These are phyloP conservation scores for Triticum turgidum DNA, from an alignment of 176 grass and related monocot genomes.

Conservation along the genomic window DNA sequence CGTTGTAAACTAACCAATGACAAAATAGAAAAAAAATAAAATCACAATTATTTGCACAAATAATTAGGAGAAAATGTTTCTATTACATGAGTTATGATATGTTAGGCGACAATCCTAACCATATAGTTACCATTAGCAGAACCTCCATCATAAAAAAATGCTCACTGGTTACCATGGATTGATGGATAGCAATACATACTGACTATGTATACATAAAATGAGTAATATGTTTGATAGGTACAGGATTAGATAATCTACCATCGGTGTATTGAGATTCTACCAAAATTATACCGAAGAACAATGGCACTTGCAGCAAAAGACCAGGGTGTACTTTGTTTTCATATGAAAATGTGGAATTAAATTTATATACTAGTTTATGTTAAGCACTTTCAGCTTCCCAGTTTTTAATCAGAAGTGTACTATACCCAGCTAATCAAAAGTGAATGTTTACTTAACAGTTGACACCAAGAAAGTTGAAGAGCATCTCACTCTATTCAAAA, in stretches of 20 bases:
- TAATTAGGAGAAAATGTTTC: not conserved
- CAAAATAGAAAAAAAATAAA: not conserved
- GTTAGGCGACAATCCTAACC: not conserved
- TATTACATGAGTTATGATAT: not conserved
- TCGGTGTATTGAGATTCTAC: not conserved
- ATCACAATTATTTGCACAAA: slow-evolving; percentile 7
- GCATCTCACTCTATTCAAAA: slow-evolving; percentile 3
- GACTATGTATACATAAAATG: not conserved
- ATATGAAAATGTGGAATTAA: not conserved
- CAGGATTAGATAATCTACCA: slow-evolving; percentile 1
- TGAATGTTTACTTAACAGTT: slow-evolving; percentile 10
- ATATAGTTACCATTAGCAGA: not conserved
- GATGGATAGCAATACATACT: not conserved
- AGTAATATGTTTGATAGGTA: not conserved
- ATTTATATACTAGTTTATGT: not conserved
- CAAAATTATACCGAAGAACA: not conserved
- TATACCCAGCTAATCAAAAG: not conserved
- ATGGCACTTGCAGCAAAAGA: not conserved
- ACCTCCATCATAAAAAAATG: not conserved
- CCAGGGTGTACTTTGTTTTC: not conserved
- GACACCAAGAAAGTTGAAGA: not conserved
- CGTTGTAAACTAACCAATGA: slow-evolving; percentile 64
- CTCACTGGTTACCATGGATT: not conserved
- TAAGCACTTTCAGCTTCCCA: not conserved
- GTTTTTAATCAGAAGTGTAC: slow-evolving; percentile 2